Conservation (phyloP, 495 filamentous ascomycete species). For the Aspergillus hancockii region DNA sequence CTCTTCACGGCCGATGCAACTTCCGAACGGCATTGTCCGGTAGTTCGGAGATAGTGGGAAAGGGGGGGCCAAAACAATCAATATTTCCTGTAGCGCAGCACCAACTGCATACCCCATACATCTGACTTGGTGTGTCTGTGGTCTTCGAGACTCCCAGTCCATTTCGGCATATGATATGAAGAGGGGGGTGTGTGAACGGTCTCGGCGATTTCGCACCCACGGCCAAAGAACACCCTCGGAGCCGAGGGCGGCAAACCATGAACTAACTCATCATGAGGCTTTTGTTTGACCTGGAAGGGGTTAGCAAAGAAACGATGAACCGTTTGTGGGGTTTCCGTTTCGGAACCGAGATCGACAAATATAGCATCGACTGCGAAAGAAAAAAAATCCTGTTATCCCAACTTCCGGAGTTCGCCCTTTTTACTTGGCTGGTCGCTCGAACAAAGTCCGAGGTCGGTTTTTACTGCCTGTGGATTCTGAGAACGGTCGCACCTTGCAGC, state of each 20-base stretch:
- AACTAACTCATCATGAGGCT: neutral
- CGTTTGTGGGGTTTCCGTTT: conserved; percentile 1
- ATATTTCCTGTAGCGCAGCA: neutral
- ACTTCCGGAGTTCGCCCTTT: neutral
- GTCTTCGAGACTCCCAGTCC: neutral
- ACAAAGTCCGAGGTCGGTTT: neutral
- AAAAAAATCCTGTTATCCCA: neutral
- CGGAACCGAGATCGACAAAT: conserved; percentile 1
- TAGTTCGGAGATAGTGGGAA: neutral
- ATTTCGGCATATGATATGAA: neutral
- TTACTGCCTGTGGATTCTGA: neutral
- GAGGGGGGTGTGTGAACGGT: neutral
- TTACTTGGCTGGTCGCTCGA: neutral
- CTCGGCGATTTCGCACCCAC: neutral
- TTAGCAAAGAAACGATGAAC: neutral
- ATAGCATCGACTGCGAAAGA: neutral
- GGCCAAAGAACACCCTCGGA: neutral
- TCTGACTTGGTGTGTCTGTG: neutral
- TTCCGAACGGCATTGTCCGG: neutral
- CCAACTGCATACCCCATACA: neutral
- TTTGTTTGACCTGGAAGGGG: neutral
- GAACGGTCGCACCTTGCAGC: neutral
- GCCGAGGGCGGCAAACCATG: neutral
- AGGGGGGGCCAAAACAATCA: neutral
- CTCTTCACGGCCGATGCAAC: neutral